These are phyloP conservation scores for Neurospora sp. DNA, from an alignment of 495 filamentous ascomycete species.

Conservation along the genomic window DNA sequence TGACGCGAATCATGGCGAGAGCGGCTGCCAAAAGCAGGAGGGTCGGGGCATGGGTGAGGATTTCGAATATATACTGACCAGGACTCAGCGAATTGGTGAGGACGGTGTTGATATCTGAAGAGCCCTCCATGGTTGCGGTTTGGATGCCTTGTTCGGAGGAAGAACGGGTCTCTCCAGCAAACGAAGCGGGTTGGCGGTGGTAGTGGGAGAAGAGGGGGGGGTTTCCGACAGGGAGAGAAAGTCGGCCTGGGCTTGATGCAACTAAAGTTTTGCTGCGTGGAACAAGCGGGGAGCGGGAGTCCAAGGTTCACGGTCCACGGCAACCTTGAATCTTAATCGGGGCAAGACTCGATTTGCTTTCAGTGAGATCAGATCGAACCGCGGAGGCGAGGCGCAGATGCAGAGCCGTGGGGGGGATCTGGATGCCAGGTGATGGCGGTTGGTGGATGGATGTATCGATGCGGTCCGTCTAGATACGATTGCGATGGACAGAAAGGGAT, in stretches of 20 bases:
- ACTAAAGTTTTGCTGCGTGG: slow-evolving; percentile 26
- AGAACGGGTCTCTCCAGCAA: slow-evolving; percentile 8
- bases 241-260: slow-evolving; percentile 15
- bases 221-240: slow-evolving; percentile 17
- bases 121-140: slow-evolving; percentile 36
- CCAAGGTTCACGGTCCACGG: slow-evolving; percentile 15
- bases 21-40: background rate
- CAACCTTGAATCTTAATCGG: background rate
- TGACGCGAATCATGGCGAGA: slow-evolving; percentile 10
- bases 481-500: background rate
- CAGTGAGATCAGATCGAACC: background rate
- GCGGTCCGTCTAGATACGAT: background rate
- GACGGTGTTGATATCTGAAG: slow-evolving; percentile 51
- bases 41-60: slow-evolving; percentile 5
- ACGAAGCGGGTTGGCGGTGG: slow-evolving; percentile 4
- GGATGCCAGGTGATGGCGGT: background rate
- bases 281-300: slow-evolving; percentile 23
- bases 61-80: slow-evolving; percentile 46
- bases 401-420: background rate
- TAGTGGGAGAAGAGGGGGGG: slow-evolving; percentile 19
- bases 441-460: background rate
- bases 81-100: slow-evolving; percentile 85
- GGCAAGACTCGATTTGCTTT: background rate
- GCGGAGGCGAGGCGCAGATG: background rate
- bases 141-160: slow-evolving; percentile 10